phyloP scores from a whole-genome alignment of 305 asterid genomes.

The Galium porrigens region DNA sequence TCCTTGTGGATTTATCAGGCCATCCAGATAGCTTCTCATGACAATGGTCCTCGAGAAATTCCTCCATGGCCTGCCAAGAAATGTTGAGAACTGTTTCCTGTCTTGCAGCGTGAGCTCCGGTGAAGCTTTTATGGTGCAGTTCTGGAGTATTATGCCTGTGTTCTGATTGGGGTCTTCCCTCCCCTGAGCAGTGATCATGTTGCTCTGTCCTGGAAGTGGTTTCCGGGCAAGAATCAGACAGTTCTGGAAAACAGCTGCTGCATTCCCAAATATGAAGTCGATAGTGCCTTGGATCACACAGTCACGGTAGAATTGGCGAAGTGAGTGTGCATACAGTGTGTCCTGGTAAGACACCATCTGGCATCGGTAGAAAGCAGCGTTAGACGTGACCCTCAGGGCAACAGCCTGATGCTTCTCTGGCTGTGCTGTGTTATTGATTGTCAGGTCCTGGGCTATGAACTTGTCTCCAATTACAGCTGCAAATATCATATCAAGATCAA shows the following conservation, averaged over 20 bases:
- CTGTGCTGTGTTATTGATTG: conserved; percentile 40
- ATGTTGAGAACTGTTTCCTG: conserved; percentile 33
- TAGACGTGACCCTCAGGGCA: conserved; percentile 48
- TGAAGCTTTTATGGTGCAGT: conserved; percentile 42
- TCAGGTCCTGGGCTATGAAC: conserved; percentile 48
- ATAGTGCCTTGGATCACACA: conserved; percentile 54
- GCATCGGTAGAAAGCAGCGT: conserved; percentile 50
- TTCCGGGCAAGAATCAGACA: conserved; percentile 42
- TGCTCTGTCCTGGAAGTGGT: conserved; percentile 38
- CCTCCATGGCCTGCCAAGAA: conserved; percentile 72
- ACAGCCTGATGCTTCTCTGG: conserved; percentile 71
- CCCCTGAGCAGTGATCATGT: conserved; percentile 65
- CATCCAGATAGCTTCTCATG: conserved; percentile 45
- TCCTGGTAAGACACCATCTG: conserved; percentile 47
- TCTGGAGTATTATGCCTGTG: conserved; percentile 43
- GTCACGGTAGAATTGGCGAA: conserved; percentile 41
- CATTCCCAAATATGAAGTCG: conserved; percentile 61
- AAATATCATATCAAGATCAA: conserved; percentile 7
- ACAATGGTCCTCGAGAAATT: conserved; percentile 47
- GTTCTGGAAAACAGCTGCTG: conserved; percentile 62
- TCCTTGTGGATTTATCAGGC: conserved; percentile 41
- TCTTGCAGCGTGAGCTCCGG: conserved; percentile 21
- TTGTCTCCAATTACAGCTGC: conserved; percentile 60
- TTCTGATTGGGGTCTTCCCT: conserved; percentile 60
- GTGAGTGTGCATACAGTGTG: conserved; percentile 51